Evolutionary conservation across 1,284 basidiomycete genomes (phyloP), one percentile per base, ranked within the genome.

Genomic region (Rugosomyces carneus): DNA sequence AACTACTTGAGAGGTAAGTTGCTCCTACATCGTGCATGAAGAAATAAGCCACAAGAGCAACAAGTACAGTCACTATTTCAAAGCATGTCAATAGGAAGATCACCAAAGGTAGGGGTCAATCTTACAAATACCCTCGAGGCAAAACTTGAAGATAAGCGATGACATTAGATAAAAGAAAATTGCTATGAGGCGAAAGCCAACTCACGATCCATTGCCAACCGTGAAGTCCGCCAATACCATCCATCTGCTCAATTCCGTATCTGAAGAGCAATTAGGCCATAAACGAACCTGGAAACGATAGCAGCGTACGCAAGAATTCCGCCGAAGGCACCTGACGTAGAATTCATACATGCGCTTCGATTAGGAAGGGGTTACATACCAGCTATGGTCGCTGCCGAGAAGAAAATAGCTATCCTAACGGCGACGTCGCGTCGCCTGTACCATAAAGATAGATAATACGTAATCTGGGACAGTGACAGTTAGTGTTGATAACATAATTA

Each of bases 381-480:
- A n/a, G 76, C 73, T 32, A 76, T 48, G 1, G 75, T 77, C 9
- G 77, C 75, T 27, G 76, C 75, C 13, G 77, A 78, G 60, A 79
- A 78, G 62, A 80, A 79, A 37, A 80, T 71, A 2, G 78, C 76
- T 29, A 79, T 69, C 18, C 77, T 67, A 42, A 57, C 60, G n/a
- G 71, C 73, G 15, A 73, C 66, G 51, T 78, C 76, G 16, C 61
- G 61, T 24, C 69, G 62, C 8, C 74, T 70, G 48, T 80, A 80
- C 77, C 76, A 78, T 34, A 75, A 53, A 10, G 74, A 73, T 35
- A 78, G 66, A 53, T 78, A 79, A 49, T 75, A 81, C 0, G 67
- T 72, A 44, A 79, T 66, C 44, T 71, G 41, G 40, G 13, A 40
- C 7, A 18, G 23, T 42, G 26, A 34, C 26, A 13, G 36, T 40